phyloP scores from a whole-genome alignment of 2,329 filamentous ascomycete genomes.

The Talaromyces rugulosus region DNA sequence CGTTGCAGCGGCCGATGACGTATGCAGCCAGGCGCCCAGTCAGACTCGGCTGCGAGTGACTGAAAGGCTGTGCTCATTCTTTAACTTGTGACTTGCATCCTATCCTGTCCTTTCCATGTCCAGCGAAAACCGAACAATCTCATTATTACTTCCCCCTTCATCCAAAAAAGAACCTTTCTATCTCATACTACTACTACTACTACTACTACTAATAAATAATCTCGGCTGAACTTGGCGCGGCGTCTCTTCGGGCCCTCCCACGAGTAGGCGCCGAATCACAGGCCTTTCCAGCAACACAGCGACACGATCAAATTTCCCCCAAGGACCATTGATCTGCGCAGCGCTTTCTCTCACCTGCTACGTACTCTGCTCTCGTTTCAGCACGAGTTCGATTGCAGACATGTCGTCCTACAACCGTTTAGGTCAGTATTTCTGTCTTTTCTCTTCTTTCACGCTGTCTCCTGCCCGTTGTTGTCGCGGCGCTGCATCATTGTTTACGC shows the following conservation, averaged over 20 bases:
- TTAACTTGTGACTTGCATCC: too few relatives aligned
- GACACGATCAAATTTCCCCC: background rate
- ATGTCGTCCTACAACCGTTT: conserved; percentile 14
- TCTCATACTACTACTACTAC: too few relatives aligned
- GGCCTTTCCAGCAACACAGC: background rate
- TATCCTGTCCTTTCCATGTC: too few relatives aligned
- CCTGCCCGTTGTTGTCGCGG: background rate
- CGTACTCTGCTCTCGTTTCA: background rate
- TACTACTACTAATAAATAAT: background rate
- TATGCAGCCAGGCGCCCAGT: too few relatives aligned
- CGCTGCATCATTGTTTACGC: conserved; percentile 11
- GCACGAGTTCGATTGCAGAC: background rate
- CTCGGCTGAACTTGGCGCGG: background rate
- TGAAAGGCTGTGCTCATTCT: too few relatives aligned
- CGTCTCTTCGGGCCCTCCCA: background rate
- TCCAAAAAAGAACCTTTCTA: too few relatives aligned
- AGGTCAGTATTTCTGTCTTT: conserved; percentile 6
- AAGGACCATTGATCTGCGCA: background rate
- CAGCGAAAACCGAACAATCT: too few relatives aligned
- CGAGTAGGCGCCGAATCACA: background rate
- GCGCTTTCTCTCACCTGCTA: background rate
- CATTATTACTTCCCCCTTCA: too few relatives aligned
- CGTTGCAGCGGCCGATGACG: too few relatives aligned
- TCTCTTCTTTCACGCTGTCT: background rate
- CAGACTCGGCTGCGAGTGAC: too few relatives aligned